Evolutionary conservation across 768 basidiomycete species (phyloP).

Genomic region (Dioszegia crocea): DNA sequence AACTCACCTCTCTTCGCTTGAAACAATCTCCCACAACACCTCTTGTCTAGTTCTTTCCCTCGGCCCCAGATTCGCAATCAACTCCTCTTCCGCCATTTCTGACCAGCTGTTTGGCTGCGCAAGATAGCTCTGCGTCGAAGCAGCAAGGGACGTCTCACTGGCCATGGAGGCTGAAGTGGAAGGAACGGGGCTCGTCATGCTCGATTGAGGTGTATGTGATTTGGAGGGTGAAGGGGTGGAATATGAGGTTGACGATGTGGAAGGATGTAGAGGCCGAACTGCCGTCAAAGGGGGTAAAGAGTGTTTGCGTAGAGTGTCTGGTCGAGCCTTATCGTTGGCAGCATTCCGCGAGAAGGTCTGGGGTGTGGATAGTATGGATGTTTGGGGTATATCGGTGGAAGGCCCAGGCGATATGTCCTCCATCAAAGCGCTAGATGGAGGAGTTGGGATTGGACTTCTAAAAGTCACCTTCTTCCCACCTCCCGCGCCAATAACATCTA

Average conservation of each 20-base stretch:
- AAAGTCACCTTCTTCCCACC: conserved; percentile 40
- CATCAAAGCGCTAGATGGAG: conserved; percentile 26
- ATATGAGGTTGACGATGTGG: neutral
- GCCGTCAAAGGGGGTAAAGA: conserved; percentile 16
- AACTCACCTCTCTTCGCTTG: conserved; percentile 81
- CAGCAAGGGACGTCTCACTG: conserved; percentile 1
- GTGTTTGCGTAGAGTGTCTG: conserved; percentile 18
- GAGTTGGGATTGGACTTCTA: conserved; percentile 34
- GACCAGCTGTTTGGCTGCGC: conserved; percentile 62
- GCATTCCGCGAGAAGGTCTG: neutral
- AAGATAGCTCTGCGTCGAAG: conserved; percentile 25
- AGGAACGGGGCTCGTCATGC: neutral
- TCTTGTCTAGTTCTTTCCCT: conserved; percentile 93
- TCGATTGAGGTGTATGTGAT: neutral
- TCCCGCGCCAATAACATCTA: neutral
- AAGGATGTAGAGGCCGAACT: neutral
- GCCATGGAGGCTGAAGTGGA: neutral
- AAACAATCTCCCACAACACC: conserved; percentile 93
- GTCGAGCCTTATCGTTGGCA: conserved; percentile 8
- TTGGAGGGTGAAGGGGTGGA: conserved; percentile 1
- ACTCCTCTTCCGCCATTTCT: conserved; percentile 87
- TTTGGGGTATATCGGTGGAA: neutral
- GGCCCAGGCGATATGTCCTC: conserved; percentile 10
- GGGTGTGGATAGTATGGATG: neutral
- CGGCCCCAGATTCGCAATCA: conserved; percentile 86